Percentiles rank a stretch among this genome's conserved stretches.
phyloP scores from a whole-genome alignment of 2,329 filamentous ascomycete species.

The Phyllosticta citribraziliensis region DNA sequence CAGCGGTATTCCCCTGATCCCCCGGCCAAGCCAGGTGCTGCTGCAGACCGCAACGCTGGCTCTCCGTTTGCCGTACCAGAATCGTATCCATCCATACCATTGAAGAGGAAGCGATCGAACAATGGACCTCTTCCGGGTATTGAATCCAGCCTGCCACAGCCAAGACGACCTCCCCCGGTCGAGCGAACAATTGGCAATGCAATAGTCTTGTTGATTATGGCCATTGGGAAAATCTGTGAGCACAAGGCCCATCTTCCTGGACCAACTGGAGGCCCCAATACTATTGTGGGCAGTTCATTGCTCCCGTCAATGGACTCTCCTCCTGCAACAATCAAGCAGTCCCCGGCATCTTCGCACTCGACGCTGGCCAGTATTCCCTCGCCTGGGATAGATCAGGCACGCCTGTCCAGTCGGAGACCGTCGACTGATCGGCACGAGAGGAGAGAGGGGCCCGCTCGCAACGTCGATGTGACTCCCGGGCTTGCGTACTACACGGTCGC shows the following conservation, averaged over 20 bases:
- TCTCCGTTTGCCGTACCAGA: constrained; percentile 17
- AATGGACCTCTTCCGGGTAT: constrained; percentile 12
- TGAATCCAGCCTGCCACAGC: background rate
- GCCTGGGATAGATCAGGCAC: constrained; percentile 11
- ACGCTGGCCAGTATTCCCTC: constrained; percentile 21
- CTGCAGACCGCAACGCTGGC: constrained; percentile 13
- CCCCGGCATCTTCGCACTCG: constrained; percentile 30
- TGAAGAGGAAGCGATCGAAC: constrained; percentile 27
- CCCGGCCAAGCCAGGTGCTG: background rate
- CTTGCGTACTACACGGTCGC: constrained; percentile 83
- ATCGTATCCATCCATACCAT: constrained; percentile 17
- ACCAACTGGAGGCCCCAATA: constrained; percentile 43
- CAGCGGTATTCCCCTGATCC: constrained; percentile 22
- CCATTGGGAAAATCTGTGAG: constrained; percentile 73
- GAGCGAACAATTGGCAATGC: constrained; percentile 47
- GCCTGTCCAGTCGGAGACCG: constrained; percentile 18
- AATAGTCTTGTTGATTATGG: constrained; percentile 71
- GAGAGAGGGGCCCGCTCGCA: constrained; percentile 33
- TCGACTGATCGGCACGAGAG: constrained; percentile 24
- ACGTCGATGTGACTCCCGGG: constrained; percentile 79
- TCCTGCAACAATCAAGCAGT: constrained; percentile 22
- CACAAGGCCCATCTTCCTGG: constrained; percentile 42
- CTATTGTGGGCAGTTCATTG: constrained; percentile 17
- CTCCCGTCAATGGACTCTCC: constrained; percentile 16
- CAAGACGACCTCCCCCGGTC: constrained; percentile 2